phyloP scores from a whole-genome alignment of 2,329 filamentous ascomycete species.

The Clarireedia homoeocarpa region DNA sequence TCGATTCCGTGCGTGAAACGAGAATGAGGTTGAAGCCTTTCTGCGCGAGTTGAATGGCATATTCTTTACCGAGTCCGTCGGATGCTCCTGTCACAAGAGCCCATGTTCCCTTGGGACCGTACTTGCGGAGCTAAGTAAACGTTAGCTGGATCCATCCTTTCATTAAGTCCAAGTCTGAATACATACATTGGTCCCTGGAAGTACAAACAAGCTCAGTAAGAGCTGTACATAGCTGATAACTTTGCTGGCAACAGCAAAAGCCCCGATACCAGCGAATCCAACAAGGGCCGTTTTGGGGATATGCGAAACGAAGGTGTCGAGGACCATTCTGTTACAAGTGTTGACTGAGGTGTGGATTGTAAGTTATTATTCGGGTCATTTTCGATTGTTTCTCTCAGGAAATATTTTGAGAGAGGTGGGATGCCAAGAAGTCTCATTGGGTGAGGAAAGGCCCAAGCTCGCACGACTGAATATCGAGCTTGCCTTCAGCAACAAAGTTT shows the following conservation, averaged over 20 bases:
- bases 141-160: neutral
- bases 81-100: slow-evolving; percentile 91
- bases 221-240: slow-evolving; percentile 52
- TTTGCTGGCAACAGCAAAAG: slow-evolving; percentile 49
- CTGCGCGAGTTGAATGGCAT: slow-evolving; percentile 77
- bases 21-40: slow-evolving; percentile 94
- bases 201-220: slow-evolving; percentile 59
- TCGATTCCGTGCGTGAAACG: slow-evolving; percentile 89
- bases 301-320: slow-evolving; percentile 13
- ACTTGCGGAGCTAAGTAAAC: slow-evolving; percentile 66
- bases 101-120: slow-evolving; percentile 88
- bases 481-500: neutral
- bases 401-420: neutral
- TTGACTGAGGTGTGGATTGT: neutral
- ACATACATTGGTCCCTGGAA: slow-evolving; percentile 52
- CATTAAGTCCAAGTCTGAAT: neutral
- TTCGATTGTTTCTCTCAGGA: neutral
- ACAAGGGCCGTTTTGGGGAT: slow-evolving; percentile 17
- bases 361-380: neutral
- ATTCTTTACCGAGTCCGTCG: slow-evolving; percentile 96
- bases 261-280: slow-evolving; percentile 44
- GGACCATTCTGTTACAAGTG: slow-evolving; percentile 11
- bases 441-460: neutral
- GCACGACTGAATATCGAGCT: neutral
- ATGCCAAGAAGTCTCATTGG: neutral